Evolutionary conservation across 148 eudicot species (phyloP), one percentile per base, ranked within the genome.

Genomic region (Silene latifolia): DNA sequence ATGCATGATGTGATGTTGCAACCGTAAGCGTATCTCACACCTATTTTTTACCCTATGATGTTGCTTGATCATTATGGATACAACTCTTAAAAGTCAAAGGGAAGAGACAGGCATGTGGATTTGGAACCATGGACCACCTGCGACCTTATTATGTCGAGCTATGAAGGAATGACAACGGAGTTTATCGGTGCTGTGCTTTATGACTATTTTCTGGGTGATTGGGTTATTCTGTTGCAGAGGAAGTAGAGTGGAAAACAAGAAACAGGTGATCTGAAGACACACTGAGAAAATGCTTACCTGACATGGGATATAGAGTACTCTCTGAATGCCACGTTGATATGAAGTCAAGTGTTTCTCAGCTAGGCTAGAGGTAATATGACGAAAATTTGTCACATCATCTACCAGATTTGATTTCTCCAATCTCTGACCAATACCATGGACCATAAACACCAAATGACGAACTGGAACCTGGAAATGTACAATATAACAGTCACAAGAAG

Each of bases 401-500:
- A 96, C 97, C 71, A 96, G 80, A 85, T 88, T 96, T 14, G 99
- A 90, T 73, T 92, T 92, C 83, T 90, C 91, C 87, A 96, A 85
- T 76, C 99, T 90, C 86, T 96, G 99, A 79, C 99, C 99, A 83
- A 96, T 96, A 75, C 99, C 99, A 83, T 96, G 99, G 69, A 96
- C 97, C 99, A 96, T 96, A 85, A 96, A 96, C 47, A 96, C 97
- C 80, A 96, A 72, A 83, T 96, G 99, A 47, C 87, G 86, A 78
- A 96, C 99, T 58, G 98, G 98, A 77, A 96, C 99, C 99, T 96
- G 79, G 72, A 62, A 76, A 44, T 47, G 47, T 46, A 64, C 60
- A 71, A 20, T 10, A 72, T 35, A 27, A 56, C 32, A 18, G 62
- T 15, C 68, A 70, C n/a, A 39, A 29, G 59, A 62, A 65, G 27